Evolutionary conservation across 2,329 filamentous ascomycete species (phyloP).

Genomic region (Clonostachys sp.): DNA sequence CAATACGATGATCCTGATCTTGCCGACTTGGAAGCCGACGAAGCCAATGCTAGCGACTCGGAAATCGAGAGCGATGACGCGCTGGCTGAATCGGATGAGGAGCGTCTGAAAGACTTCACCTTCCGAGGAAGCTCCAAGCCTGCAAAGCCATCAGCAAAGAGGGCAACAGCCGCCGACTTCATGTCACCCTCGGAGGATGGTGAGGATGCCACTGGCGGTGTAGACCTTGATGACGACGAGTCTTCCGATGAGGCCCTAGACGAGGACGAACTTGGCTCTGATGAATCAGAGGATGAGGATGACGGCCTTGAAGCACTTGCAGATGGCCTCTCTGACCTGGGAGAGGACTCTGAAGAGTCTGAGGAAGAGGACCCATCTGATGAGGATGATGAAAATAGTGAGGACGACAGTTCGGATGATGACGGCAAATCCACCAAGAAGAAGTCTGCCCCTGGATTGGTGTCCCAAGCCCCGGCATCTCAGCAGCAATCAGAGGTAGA

Average conservation of each 20-base stretch:
- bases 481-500: constrained; percentile 52
- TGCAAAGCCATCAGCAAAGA: constrained; percentile 20
- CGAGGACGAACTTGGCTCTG: constrained; percentile 26
- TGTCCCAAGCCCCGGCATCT: constrained; percentile 10
- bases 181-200: constrained; percentile 43
- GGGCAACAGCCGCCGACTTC: constrained; percentile 52
- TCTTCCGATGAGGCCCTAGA: constrained; percentile 20
- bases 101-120: constrained; percentile 71
- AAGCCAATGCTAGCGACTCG: constrained; percentile 44
- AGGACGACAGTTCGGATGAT: constrained; percentile 22
- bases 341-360: constrained; percentile 26
- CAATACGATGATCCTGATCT: constrained; percentile 53
- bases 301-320: constrained; percentile 19
- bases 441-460: constrained; percentile 22
- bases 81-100: constrained; percentile 79
- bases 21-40: constrained; percentile 48
- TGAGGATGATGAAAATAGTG: constrained; percentile 23
- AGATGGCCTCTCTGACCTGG: constrained; percentile 16
- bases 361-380: constrained; percentile 29
- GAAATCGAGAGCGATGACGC: constrained; percentile 65
- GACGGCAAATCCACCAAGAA: constrained; percentile 16
- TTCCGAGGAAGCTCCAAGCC: constrained; percentile 56
- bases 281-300: constrained; percentile 21
- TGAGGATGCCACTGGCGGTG: constrained; percentile 17
- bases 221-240: constrained; percentile 24